These are phyloP conservation scores for Penicillium malachiteum DNA, from an alignment of 495 filamentous ascomycete genomes.

Conservation along the genomic window DNA sequence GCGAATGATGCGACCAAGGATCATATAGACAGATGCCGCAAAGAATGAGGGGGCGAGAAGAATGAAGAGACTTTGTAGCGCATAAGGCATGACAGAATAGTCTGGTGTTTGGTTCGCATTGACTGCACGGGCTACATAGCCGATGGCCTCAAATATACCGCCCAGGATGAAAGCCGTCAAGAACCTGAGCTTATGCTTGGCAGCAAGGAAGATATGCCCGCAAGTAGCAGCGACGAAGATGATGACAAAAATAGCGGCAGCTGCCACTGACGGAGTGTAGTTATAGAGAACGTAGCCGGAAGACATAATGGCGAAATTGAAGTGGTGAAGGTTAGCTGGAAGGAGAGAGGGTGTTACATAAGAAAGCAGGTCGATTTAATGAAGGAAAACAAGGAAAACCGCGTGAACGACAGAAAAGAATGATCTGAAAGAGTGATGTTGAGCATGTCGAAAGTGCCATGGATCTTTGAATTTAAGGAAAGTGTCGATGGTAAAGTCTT, in stretches of 20 bases:
- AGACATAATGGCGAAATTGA: no score
- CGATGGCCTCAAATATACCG: slow-evolving; percentile 47
- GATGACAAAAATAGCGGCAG: slow-evolving; percentile 48
- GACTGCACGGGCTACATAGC: no score
- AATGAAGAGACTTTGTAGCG: slow-evolving; percentile 12
- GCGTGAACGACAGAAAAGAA: no score
- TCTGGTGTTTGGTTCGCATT: no score
- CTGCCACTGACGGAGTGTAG: slow-evolving; percentile 47
- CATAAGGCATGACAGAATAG: slow-evolving; percentile 7
- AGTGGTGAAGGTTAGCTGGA: no score
- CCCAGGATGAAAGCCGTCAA: slow-evolving; percentile 60
- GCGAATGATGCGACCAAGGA: slow-evolving; percentile 34
- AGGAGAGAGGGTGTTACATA: no score
- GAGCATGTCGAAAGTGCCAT: no score
- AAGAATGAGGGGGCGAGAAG: slow-evolving; percentile 12
- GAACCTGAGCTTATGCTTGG: slow-evolving; percentile 53
- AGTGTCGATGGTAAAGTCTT: no score
- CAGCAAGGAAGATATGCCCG: slow-evolving; percentile 48
- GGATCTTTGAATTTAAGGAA: no score
- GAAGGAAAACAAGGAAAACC: no score
- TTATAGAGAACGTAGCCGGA: slow-evolving; percentile 18
- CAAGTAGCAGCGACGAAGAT: slow-evolving; percentile 47
- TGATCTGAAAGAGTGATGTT: no score
- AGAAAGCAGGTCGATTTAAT: no score
- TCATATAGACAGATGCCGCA: slow-evolving; percentile 53